These are phyloP conservation scores for Ehretia macrophylla DNA, from an alignment of 257 asterid genomes.

Conservation along the genomic window DNA sequence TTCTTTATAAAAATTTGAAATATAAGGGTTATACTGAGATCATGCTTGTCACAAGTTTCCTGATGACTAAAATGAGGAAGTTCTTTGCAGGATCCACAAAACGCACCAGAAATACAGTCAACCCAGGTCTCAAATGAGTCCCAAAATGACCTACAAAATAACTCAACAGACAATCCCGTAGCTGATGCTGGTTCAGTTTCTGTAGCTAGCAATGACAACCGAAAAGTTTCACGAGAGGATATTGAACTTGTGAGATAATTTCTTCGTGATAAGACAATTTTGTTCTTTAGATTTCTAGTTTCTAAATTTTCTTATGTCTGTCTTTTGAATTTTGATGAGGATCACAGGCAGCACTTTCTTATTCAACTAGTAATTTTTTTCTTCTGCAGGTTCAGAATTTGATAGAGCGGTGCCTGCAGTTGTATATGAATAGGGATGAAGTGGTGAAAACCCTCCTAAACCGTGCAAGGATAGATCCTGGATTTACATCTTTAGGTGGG, in stretches of 20 bases:
- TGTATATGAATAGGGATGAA: slow-evolving; percentile 91
- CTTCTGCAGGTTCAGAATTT: slow-evolving; percentile 79
- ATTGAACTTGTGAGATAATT: slow-evolving; percentile 76
- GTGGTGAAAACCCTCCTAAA: slow-evolving; percentile 86
- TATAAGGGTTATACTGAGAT: not conserved
- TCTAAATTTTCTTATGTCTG: not conserved
- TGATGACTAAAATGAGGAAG: not conserved
- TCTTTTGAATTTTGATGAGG: not conserved
- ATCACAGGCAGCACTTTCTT: not conserved
- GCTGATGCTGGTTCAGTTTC: slow-evolving; percentile 92
- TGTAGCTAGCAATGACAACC: slow-evolving; percentile 67
- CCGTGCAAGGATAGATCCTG: slow-evolving; percentile 98
- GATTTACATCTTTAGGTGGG: slow-evolving; percentile 91
- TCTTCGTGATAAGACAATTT: slow-evolving; percentile 5
- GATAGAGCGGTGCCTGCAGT: slow-evolving; percentile 87
- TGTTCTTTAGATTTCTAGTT: not conserved
- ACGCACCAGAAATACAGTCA: slow-evolving; percentile 51
- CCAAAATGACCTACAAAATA: slow-evolving; percentile 55
- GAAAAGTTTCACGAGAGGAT: slow-evolving; percentile 94
- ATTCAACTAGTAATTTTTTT: slow-evolving; percentile 10
- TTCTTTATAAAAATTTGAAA: not conserved
- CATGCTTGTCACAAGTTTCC: not conserved
- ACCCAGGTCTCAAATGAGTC: slow-evolving; percentile 54
- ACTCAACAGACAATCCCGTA: slow-evolving; percentile 58
- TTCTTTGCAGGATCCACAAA: slow-evolving; percentile 47